Conservation (phyloP, 2,329 filamentous ascomycete species). For the Aspergillus floridensis region DNA sequence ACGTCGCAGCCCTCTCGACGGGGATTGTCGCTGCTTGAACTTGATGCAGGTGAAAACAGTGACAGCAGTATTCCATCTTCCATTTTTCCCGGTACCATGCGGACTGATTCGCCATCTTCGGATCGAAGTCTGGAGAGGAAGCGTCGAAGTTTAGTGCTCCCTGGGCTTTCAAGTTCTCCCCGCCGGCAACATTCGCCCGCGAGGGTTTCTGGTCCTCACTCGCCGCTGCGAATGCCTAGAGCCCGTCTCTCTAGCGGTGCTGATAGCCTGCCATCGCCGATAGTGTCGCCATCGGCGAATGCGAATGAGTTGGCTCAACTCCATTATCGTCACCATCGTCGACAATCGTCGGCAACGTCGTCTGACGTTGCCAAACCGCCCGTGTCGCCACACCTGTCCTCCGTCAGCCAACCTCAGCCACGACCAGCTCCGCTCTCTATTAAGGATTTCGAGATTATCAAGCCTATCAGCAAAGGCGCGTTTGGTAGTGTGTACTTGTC, state of each 20-base stretch:
- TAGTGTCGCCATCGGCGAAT: conserved; percentile 83
- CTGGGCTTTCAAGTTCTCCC: conserved; percentile 70
- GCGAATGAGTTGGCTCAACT: conserved; percentile 64
- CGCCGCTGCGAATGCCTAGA: conserved; percentile 81
- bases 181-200: conserved; percentile 87
- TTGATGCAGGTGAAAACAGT: conserved; percentile 75
- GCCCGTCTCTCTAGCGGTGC: conserved; percentile 62
- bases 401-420: conserved; percentile 77
- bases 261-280: conserved; percentile 69
- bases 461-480: conserved; percentile 97
- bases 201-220: conserved; percentile 70
- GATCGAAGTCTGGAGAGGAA: conserved; percentile 84
- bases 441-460: conserved; percentile 99
- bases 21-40: conserved; percentile 76
- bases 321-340: conserved; percentile 68
- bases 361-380: conserved; percentile 68
- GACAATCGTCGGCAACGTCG: conserved; percentile 86
- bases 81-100: conserved; percentile 64
- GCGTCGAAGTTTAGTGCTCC: conserved; percentile 79
- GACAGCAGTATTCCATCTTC: conserved; percentile 88
- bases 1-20: conserved; percentile 64
- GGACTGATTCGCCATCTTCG: conserved; percentile 87
- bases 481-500: conserved; percentile 97
- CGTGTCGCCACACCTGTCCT: conserved; percentile 75
- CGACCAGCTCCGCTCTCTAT: conserved; percentile 91